Evolutionary conservation across 139 green algal species (phyloP).

Genomic region (Chlorella sorokiniana): DNA sequence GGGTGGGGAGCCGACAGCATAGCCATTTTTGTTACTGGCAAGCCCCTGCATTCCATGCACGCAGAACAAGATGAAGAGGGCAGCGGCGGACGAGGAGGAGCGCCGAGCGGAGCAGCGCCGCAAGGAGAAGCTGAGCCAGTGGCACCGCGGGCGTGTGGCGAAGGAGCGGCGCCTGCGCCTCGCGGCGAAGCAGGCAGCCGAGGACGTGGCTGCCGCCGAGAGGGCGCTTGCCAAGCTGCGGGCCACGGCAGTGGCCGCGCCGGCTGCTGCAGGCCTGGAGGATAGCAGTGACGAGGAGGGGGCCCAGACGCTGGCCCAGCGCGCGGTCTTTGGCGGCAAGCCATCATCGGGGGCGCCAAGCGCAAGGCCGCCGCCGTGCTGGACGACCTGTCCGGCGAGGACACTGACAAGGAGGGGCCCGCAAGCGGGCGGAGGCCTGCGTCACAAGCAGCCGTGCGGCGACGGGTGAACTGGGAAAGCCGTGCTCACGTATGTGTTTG

Average conservation of each 20-base stretch:
- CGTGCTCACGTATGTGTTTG: too few species aligned
- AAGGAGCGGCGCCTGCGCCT: not conserved
- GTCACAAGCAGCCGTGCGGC: too few species aligned
- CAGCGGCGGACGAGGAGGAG: not conserved
- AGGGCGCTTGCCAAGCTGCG: not conserved
- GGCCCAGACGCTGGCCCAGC: not conserved
- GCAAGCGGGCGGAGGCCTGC: too few species aligned
- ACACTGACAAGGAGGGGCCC: not conserved
- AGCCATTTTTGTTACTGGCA: too few species aligned
- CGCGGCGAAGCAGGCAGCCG: not conserved
- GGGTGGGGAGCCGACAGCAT: too few species aligned
- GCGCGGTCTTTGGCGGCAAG: not conserved
- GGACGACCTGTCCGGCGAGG: not conserved
- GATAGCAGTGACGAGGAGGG: constrained; percentile 11
- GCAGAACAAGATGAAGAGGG: constrained; percentile 25
- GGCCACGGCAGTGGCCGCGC: not conserved
- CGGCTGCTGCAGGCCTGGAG: not conserved
- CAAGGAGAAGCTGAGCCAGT: not conserved
- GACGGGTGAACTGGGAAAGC: too few species aligned
- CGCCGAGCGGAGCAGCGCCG: not conserved
- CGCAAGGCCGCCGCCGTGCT: not conserved
- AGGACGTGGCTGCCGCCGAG: not conserved
- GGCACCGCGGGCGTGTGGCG: not conserved
- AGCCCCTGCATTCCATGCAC: too few species aligned
- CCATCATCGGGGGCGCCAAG: not conserved